Evolutionary conservation across 1,284 basidiomycete species (phyloP), one percentile per base, ranked within the genome.

Genomic region (Apiotrichum domesticum): DNA sequence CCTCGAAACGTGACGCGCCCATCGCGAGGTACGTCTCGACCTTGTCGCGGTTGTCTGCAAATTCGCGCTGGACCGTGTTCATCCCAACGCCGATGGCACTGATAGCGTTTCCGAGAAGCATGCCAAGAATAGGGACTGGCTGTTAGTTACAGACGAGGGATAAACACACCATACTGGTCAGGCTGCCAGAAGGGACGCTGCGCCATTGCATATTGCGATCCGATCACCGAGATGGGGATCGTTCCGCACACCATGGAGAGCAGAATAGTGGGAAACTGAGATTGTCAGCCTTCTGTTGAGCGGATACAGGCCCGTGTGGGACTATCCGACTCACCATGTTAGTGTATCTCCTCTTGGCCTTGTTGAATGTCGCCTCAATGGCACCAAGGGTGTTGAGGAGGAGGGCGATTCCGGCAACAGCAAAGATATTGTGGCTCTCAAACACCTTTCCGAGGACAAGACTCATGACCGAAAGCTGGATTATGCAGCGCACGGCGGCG

Each of bases 21-120:
- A 90, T 88, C 0, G 89, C 86, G 33, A 92, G 83, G 62, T 87
- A 87, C 40, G 83, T 87, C 72, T 93, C 90, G 4, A 90, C 81
- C 68, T 87, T 89, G 75, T 91, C 89, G 44, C 80, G 77, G 68
- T 89, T 90, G 63, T 90, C 88, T 48, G 68, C 61, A 51, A 75
- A 75, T 55, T 77, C 73, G 33, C 66, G 70, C n/a, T 66, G 62
- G 10, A 75, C 68, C 4, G 62, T 65, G 54, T 82, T 83, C 4
- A 86, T 78, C 0, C 84, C 81, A 0, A 91, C 81, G 2, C 87
- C 84, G 29, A 90, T 82, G 1, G 84, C 83, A 0, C 85, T 85
- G 56, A 91, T 87, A 0, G 87, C 85, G 58, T 82, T 84, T 4
- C 89, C 89, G 51, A 88, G 87, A 2, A 91, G 79, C 90, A 92